phyloP scores from a whole-genome alignment of 305 asterid genomes.

The Ilex paraguariensis region DNA sequence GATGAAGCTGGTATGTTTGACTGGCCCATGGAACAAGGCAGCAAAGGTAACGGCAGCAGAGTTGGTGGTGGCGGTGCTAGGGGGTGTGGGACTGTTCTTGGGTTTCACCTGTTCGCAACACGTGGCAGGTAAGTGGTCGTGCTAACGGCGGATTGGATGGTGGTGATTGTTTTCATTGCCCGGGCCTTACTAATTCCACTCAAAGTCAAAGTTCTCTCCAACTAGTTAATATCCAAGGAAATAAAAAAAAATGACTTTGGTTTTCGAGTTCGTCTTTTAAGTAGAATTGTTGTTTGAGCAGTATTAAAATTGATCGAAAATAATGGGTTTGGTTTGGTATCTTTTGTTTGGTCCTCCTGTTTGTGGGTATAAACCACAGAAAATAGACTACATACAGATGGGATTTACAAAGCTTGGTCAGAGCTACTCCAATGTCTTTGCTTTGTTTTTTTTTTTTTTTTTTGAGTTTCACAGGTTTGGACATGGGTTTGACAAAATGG shows the following conservation, averaged over 20 bases:
- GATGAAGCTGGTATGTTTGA: constrained; percentile 37
- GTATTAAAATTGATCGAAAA: no score
- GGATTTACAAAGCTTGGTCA: no score
- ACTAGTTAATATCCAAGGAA: constrained; percentile 40
- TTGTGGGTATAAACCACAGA: not conserved
- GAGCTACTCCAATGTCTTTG: not conserved
- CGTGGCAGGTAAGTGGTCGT: constrained; percentile 43
- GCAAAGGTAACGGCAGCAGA: not conserved
- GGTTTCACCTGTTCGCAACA: constrained; percentile 24
- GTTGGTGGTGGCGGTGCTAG: no score
- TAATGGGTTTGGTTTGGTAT: no score
- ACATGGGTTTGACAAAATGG: no score
- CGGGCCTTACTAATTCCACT: constrained; percentile 16
- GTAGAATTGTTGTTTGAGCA: not conserved
- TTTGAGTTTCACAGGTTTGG: not conserved
- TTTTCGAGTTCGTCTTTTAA: not conserved
- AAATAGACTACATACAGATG: no score
- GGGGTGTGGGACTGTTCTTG: constrained; percentile 1
- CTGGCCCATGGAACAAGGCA: constrained; percentile 38
- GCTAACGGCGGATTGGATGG: constrained; percentile 26
- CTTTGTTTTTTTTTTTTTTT: not conserved
- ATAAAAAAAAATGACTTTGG: not conserved
- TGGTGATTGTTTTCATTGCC: constrained; percentile 49
- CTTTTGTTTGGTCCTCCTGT: not conserved
- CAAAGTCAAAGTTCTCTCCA: constrained; percentile 8